Base-by-base conservation (phyloP, 495 filamentous ascomycete genomes). In the Aspergillus sclerotioniger region DNA sequence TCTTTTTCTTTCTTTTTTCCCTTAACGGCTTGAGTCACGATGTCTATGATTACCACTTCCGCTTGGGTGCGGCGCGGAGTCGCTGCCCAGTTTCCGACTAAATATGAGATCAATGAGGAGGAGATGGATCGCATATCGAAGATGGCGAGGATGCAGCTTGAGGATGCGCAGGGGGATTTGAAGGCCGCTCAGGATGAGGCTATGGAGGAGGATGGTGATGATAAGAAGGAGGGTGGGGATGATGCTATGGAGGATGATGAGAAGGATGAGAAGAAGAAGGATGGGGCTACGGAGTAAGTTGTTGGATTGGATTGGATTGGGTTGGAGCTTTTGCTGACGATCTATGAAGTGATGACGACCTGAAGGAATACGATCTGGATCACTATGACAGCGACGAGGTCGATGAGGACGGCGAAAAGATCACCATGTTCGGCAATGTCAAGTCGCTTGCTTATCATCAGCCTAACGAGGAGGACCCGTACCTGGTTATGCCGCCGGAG, bases 351-450 rank as follows among this genome's bases (percentile, higher is more conserved):
- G 82, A 90, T 52, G 91, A 96, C 62, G 90, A 92, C 68, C 80
- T 99, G 9, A 92, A 90, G 69, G 91, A 98, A 71, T 98, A 96
- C 69, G 85, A 99, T 67, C 77, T 99, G 46, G 95, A 98, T 56
- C 87, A 96, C 69, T 99, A 98, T 67, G 91, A 95, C 59, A 88
- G 88, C 63, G 88, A 93, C 52, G 86, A 88, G 28, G 82, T 87
- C 9, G 82, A 84, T 32, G 83, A 86, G 16, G 75, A 85, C 35
- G 83, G 76, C 47, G 84, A 88, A 68, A 80, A 85, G 48, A 87
- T 92, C 82, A 88, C 86, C 61, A 95, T 96, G 87, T 96, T 99
- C 70, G 93, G 92, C 56, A 96, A 96, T 61, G 86, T 96, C 63
- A 91, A 91, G 71, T 90, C 89, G 28, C 77, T 99, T 16, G 91